Evolutionary conservation across 2,329 filamentous ascomycete species (phyloP).

Genomic region (Passalora sequoiae): DNA sequence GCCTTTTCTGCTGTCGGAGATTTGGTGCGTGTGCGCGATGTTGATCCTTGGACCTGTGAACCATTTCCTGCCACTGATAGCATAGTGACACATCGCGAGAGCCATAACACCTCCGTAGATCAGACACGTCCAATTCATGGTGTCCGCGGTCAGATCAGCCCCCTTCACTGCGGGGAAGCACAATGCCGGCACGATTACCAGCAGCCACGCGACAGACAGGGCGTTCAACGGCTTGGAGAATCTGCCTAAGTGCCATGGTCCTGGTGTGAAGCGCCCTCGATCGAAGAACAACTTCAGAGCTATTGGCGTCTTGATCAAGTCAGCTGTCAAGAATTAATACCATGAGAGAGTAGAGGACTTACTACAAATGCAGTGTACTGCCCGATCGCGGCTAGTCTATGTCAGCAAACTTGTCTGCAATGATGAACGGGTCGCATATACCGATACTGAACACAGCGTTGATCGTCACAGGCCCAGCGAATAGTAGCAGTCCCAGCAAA

Average conservation of each 20-base stretch:
- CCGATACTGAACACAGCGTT: slow-evolving; percentile 33
- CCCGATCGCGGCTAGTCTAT: slow-evolving; percentile 10
- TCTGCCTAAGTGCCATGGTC: slow-evolving; percentile 33
- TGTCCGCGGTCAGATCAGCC: slow-evolving; percentile 25
- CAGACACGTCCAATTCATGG: slow-evolving; percentile 33
- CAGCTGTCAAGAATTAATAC: background rate
- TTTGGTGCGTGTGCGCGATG: slow-evolving; percentile 18
- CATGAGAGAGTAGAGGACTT: background rate
- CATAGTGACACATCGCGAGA: slow-evolving; percentile 29
- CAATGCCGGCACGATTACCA: slow-evolving; percentile 30
- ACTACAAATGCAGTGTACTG: slow-evolving; percentile 25
- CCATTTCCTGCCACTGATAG: slow-evolving; percentile 31
- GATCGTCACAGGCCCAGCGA: slow-evolving; percentile 30
- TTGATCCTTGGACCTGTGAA: slow-evolving; percentile 35
- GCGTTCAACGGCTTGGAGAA: slow-evolving; percentile 28
- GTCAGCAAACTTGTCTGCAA: background rate
- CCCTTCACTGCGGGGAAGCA: slow-evolving; percentile 32
- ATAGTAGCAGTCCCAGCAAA: slow-evolving; percentile 28
- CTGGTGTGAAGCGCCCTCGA: slow-evolving; percentile 24
- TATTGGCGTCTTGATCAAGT: slow-evolving; percentile 24
- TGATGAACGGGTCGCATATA: background rate
- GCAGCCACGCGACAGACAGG: slow-evolving; percentile 29
- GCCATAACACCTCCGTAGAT: slow-evolving; percentile 33
- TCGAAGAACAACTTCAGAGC: slow-evolving; percentile 30
- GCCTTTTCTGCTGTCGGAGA: background rate